Evolutionary conservation across 495 filamentous ascomycete genomes (phyloP).

Genomic region (Penicillium fimorum): DNA sequence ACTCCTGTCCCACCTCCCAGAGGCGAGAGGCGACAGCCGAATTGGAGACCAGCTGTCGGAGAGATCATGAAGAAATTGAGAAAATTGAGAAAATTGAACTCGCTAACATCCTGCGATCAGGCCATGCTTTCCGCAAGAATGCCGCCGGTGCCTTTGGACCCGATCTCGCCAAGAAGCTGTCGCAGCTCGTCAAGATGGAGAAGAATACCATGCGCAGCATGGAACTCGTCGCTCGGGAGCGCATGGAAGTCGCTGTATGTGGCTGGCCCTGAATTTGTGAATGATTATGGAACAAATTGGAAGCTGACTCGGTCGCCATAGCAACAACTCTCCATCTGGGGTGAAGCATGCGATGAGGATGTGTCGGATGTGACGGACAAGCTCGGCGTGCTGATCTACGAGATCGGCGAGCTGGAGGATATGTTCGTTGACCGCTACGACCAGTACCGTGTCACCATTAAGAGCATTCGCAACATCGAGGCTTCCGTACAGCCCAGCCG

Average conservation of each 20-base stretch:
- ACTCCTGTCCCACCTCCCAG: slow-evolving; percentile 1
- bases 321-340: slow-evolving; percentile 99
- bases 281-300: background rate
- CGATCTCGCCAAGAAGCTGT: slow-evolving; percentile 94
- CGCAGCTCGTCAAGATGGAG: slow-evolving; percentile 99
- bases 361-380: slow-evolving; percentile 99
- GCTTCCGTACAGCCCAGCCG: slow-evolving; percentile 96
- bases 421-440: slow-evolving; percentile 98
- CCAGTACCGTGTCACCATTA: slow-evolving; percentile 98
- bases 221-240: slow-evolving; percentile 89
- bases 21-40: background rate
- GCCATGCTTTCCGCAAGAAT: slow-evolving; percentile 90
- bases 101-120: slow-evolving; percentile 48
- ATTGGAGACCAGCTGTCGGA: background rate
- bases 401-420: slow-evolving; percentile 97
- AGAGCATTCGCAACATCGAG: slow-evolving; percentile 98
- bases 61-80: background rate
- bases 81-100: background rate
- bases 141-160: slow-evolving; percentile 93
- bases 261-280: background rate
- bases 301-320: slow-evolving; percentile 34
- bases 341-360: slow-evolving; percentile 93
- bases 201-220: slow-evolving; percentile 99
- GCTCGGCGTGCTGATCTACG: slow-evolving; percentile 94
- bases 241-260: slow-evolving; percentile 96